Base-by-base conservation (phyloP, 805 yeast genomes). In the Nakazawaea ambrosiae region DNA sequence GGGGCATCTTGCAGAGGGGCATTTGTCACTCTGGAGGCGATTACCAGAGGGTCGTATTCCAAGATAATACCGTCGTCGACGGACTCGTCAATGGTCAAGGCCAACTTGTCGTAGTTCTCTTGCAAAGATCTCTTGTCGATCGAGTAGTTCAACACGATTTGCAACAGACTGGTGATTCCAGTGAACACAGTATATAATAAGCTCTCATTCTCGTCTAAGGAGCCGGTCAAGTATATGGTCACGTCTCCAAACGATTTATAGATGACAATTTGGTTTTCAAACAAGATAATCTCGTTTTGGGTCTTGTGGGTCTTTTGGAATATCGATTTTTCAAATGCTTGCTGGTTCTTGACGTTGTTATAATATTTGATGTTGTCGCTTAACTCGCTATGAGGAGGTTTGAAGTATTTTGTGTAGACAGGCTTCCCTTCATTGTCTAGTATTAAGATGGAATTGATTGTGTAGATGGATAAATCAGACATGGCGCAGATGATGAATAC, bases 51-150 rank as follows among this genome's bases (percentile, higher is more conserved):
- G 52, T 92, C 97, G 20, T 88, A 81, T 58, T 92, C 97, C 48
- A 92, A 70, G 40, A 92, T 78, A 45, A 92, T 77, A 28, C 97
- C 98, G 55, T 89, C 95, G 55, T 92, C 98, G 34, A 92, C 68
- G 8, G 94, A 73, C 61, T 92, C 97, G 58, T 92, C 98, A 31
- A 89, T 73, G 4, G 94, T 85, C 57, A 92, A 70, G 31, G 86
- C 68, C 27, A 88, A 81, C 68, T 85, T 69, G 60, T 92, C 98
- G 55, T 81, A 92, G 55, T 81, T 75, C 46, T 85, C 95, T 50
- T 79, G 73, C 32, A 90, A 64, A 3, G 89, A 73, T 47, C 78
- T 70, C 57, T 79, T 85, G 60, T 92, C 97, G 45, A 89, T 65
- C 11, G 83, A 72, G 47, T 65, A 69, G 48, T 72, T 76, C 43